Conservation (phyloP, 768 basidiomycete genomes). For the Boletus edulis region DNA sequence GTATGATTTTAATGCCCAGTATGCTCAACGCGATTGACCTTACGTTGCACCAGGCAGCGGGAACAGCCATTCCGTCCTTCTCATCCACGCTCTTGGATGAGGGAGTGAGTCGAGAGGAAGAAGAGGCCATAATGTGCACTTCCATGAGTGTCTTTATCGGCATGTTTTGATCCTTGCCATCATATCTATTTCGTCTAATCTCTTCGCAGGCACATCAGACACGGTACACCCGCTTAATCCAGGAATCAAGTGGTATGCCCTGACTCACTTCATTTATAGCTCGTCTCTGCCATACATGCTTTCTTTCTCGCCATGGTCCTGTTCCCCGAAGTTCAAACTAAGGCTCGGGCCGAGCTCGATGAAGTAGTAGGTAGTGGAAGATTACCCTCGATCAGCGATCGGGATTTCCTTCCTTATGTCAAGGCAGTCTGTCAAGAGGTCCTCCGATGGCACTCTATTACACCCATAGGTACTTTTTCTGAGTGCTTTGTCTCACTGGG, state of each 20-base stretch:
- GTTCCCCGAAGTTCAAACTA: slow-evolving; percentile 23
- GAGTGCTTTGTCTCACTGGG: slow-evolving; percentile 21
- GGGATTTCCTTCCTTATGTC: slow-evolving; percentile 23
- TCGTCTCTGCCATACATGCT: slow-evolving; percentile 11
- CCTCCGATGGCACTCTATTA: slow-evolving; percentile 21
- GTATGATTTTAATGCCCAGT: slow-evolving; percentile 24
- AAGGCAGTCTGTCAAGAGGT: slow-evolving; percentile 26
- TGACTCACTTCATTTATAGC: neutral
- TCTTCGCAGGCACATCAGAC: slow-evolving; percentile 40
- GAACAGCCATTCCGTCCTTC: slow-evolving; percentile 19
- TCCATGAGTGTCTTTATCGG: slow-evolving; percentile 9
- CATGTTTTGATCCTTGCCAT: neutral
- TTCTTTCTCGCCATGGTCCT: slow-evolving; percentile 28
- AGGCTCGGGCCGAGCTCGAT: slow-evolving; percentile 26
- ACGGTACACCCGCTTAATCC: slow-evolving; percentile 39
- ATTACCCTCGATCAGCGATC: slow-evolving; percentile 21
- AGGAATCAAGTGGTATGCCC: slow-evolving; percentile 31
- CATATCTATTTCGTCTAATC: neutral
- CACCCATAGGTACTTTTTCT: slow-evolving; percentile 16
- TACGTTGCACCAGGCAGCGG: slow-evolving; percentile 10
- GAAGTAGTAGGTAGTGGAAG: slow-evolving; percentile 18
- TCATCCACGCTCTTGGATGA: slow-evolving; percentile 13
- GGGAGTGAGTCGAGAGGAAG: slow-evolving; percentile 13
- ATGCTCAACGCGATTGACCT: neutral
- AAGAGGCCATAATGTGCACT: slow-evolving; percentile 20